phyloP scores from a whole-genome alignment of 2,329 filamentous ascomycete species.

The Aureobasidium sp. region DNA sequence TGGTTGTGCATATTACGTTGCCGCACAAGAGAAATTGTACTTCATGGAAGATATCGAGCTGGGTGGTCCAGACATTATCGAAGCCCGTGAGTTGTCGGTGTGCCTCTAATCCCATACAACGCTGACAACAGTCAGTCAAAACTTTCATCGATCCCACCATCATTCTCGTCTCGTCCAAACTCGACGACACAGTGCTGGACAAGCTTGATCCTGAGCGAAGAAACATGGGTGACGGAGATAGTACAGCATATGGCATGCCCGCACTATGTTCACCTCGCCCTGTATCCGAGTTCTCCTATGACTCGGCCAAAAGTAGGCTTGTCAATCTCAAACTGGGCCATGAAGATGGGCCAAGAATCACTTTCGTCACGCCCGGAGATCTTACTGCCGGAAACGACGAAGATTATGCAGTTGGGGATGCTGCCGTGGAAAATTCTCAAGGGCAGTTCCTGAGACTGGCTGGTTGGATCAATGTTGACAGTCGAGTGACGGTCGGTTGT shows the following conservation, averaged over 20 bases:
- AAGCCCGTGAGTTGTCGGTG: too few species aligned
- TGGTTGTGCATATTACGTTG: constrained; percentile 78
- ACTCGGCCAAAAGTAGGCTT: constrained; percentile 58
- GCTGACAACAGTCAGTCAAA: constrained; percentile 39
- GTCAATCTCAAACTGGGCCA: constrained; percentile 48
- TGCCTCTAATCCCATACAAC: too few species aligned
- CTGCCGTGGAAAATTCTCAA: constrained; percentile 32
- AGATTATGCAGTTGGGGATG: constrained; percentile 36
- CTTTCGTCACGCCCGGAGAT: constrained; percentile 55
- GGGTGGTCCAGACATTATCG: constrained; percentile 54
- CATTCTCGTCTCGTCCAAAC: constrained; percentile 48
- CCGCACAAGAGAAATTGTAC: constrained; percentile 59
- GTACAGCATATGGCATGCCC: constrained; percentile 17
- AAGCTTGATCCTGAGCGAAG: constrained; percentile 35
- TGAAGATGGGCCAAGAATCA: constrained; percentile 38
- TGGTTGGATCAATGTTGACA: constrained; percentile 65
- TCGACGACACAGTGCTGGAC: constrained; percentile 41
- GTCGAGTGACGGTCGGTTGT: constrained; percentile 66
- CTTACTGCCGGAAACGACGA: constrained; percentile 27
- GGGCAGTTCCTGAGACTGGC: constrained; percentile 61
- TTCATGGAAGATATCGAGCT: constrained; percentile 69
- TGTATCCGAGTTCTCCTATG: constrained; percentile 57
- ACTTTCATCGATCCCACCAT: constrained; percentile 54
- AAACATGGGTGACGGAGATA: constrained; percentile 24
- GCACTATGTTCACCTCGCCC: constrained; percentile 3